A percentile compares a stretch with the other conserved stretches of the same genome.
Conservation (phyloP, 169 alveolate species). For the Cryptosporidium muris region DNA sequence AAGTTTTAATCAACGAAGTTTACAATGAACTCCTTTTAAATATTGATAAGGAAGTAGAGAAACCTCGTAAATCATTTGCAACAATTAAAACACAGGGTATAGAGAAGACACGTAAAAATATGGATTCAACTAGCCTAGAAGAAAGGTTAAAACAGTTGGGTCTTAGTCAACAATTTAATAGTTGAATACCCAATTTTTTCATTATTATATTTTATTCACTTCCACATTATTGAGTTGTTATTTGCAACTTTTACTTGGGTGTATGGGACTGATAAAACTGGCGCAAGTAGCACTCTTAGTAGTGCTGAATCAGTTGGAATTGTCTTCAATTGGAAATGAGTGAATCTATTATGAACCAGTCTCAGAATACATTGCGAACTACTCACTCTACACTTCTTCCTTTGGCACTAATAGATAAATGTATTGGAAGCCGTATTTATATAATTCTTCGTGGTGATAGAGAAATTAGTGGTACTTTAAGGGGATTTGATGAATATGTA, state of each 20-base stretch:
- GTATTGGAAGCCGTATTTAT: conserved; percentile 92
- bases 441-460: conserved; percentile 86
- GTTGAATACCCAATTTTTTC: too few species aligned
- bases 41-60: neutral
- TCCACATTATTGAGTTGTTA: too few species aligned
- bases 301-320: too few species aligned
- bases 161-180: too few species aligned
- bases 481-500: conserved; percentile 94
- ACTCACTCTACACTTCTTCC: conserved; percentile 82
- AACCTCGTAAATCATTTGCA: neutral
- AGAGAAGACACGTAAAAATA: too few species aligned
- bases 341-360: conserved; percentile 4
- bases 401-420: conserved; percentile 92
- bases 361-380: neutral
- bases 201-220: too few species aligned
- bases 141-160: too few species aligned
- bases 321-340: neutral
- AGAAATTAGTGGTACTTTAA: conserved; percentile 86
- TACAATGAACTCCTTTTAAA: conserved; percentile 21
- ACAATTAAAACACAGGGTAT: too few species aligned
- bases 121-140: too few species aligned
- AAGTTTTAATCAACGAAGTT: conserved; percentile 19
- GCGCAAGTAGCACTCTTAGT: too few species aligned
- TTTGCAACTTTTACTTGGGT: too few species aligned
- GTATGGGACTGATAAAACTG: too few species aligned